Conservation (phyloP, 345 rosid species). For the Zanthoxylum bungeanum region DNA sequence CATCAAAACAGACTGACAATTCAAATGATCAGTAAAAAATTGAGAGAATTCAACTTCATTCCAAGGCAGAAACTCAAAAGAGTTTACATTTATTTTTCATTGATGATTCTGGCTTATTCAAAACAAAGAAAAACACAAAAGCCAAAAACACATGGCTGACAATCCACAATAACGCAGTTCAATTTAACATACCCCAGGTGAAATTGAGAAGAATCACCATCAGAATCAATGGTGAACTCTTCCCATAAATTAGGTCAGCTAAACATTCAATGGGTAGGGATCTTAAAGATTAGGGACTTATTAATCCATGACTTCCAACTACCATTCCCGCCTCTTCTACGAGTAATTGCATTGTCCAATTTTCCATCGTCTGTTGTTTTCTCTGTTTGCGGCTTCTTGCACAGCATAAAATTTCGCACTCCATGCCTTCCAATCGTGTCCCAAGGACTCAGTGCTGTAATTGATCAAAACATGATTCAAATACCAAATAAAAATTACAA, state of each 20-base stretch:
- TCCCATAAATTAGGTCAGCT: neutral
- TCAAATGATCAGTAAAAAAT: neutral
- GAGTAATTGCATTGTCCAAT: conserved; percentile 33
- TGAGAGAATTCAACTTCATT: neutral
- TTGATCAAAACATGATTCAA: conserved; percentile 2
- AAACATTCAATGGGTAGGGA: conserved; percentile 51
- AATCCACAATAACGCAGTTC: neutral
- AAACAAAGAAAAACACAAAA: neutral
- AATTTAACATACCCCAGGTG: neutral
- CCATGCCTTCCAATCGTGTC: conserved; percentile 77
- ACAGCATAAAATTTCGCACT: conserved; percentile 75
- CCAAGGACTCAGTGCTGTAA: conserved; percentile 76
- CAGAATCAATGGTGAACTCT: neutral
- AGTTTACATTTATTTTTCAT: neutral
- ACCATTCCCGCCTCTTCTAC: conserved; percentile 45
- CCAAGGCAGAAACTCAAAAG: neutral
- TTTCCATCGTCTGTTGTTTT: conserved; percentile 29
- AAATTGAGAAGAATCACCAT: neutral
- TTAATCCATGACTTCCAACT: conserved; percentile 93
- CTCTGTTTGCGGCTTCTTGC: conserved; percentile 74
- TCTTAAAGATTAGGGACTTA: conserved; percentile 73
- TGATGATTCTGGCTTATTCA: neutral
- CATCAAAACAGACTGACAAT: neutral
- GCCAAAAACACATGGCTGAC: neutral
- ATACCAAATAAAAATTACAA: too few species aligned